Conservation (phyloP, 495 filamentous ascomycete species). For the Stereocaulon alpinum region DNA sequence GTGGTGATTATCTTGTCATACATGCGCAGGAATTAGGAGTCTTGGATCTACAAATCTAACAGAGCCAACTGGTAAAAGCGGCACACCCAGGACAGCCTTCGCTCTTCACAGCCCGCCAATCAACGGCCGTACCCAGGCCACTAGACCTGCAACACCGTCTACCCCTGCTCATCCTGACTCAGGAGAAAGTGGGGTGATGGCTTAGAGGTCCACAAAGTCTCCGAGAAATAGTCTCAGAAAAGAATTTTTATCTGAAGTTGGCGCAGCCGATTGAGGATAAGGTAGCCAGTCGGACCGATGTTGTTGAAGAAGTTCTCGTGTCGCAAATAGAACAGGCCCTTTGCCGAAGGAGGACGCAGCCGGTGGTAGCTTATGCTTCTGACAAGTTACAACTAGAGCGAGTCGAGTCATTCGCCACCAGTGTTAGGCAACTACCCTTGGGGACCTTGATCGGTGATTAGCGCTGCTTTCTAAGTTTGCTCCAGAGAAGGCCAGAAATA, state of each 20-base stretch:
- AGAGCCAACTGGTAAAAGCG: constrained; percentile 6
- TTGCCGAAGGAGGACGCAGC: constrained; percentile 1
- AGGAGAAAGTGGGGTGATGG: constrained; percentile 9
- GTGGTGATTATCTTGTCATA: background rate
- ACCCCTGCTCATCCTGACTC: constrained; percentile 10
- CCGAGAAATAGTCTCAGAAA: background rate
- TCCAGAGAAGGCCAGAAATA: background rate
- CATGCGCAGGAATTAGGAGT: constrained; percentile 13
- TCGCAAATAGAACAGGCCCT: background rate
- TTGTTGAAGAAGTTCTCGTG: background rate
- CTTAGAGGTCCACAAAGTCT: constrained; percentile 11
- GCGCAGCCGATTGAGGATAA: background rate
- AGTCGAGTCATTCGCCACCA: background rate
- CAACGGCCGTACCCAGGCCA: background rate
- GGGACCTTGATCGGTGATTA: background rate
- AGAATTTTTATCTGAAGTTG: background rate
- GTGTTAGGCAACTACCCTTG: background rate
- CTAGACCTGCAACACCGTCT: constrained; percentile 1
- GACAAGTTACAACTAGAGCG: constrained; percentile 8
- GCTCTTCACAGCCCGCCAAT: background rate
- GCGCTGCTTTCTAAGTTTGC: background rate
- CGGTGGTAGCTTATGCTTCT: constrained; percentile 7
- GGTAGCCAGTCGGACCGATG: background rate
- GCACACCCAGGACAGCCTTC: background rate
- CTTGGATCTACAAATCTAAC: constrained; percentile 6